These are phyloP conservation scores for Penicillium robsamsonii DNA, from an alignment of 495 filamentous ascomycete species.

Conservation along the genomic window DNA sequence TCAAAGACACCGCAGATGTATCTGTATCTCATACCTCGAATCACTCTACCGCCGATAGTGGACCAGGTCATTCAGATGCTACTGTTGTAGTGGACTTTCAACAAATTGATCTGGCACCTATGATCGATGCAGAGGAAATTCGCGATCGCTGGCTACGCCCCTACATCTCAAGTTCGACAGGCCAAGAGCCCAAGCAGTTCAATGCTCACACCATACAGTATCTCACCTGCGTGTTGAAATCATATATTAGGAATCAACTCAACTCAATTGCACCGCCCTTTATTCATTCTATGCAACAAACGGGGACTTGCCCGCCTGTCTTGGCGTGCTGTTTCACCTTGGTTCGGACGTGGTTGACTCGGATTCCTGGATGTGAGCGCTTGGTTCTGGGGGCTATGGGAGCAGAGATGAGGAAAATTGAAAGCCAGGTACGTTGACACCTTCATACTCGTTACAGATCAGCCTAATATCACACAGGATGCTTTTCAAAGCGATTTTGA, in stretches of 20 bases:
- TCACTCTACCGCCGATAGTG: background rate
- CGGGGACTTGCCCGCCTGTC: conserved; percentile 16
- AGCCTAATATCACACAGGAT: conserved; percentile 12
- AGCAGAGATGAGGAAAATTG: conserved; percentile 39
- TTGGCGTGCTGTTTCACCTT: conserved; percentile 45
- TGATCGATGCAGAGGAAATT: conserved; percentile 40
- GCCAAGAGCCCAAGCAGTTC: conserved; percentile 37
- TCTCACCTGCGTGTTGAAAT: conserved; percentile 39
- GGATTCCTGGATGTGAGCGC: conserved; percentile 38
- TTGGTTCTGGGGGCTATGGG: conserved; percentile 32
- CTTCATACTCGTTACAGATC: background rate
- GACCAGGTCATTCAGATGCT: background rate
- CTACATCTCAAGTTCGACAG: conserved; percentile 35
- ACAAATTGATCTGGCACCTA: conserved; percentile 24
- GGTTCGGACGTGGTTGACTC: conserved; percentile 42
- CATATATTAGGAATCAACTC: conserved; percentile 33
- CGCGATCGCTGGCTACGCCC: conserved; percentile 37
- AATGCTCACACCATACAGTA: conserved; percentile 33
- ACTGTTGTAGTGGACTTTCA: conserved; percentile 2
- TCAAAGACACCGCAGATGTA: background rate
- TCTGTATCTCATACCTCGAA: too few relatives aligned
- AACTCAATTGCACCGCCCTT: conserved; percentile 36
- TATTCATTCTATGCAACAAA: conserved; percentile 38
- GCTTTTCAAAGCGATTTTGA: conserved; percentile 23
- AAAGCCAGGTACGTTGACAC: conserved; percentile 11